phyloP scores from a whole-genome alignment of 1,284 basidiomycete species.

The Marasmius oreades region DNA sequence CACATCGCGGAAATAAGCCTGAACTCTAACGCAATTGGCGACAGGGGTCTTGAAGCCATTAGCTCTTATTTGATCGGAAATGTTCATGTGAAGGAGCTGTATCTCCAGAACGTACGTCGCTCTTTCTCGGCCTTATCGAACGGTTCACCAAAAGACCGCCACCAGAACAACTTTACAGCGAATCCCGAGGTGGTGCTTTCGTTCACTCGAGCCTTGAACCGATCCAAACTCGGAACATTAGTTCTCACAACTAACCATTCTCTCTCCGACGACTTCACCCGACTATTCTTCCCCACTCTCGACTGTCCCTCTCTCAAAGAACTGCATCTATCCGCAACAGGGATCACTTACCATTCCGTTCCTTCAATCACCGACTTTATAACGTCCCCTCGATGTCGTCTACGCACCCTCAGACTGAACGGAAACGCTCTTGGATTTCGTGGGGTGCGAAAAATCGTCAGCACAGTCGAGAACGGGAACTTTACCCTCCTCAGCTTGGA shows the following conservation, averaged over 20 bases:
- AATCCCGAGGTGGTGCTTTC: slow-evolving; percentile 28
- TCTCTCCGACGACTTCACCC: slow-evolving; percentile 47
- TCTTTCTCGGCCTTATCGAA: not conserved
- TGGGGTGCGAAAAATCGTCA: slow-evolving; percentile 42
- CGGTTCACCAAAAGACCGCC: slow-evolving; percentile 1
- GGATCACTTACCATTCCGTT: slow-evolving; percentile 43
- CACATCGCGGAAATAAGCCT: slow-evolving; percentile 53
- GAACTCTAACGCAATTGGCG: slow-evolving; percentile 52
- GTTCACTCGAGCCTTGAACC: slow-evolving; percentile 46
- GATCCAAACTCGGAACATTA: slow-evolving; percentile 42
- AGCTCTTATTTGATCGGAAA: slow-evolving; percentile 50
- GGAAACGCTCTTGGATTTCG: slow-evolving; percentile 50
- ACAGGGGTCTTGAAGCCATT: slow-evolving; percentile 51
- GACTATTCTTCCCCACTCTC: slow-evolving; percentile 47
- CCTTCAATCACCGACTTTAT: slow-evolving; percentile 47
- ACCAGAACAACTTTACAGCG: slow-evolving; percentile 44
- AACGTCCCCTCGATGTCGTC: slow-evolving; percentile 46
- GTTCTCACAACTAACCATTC: slow-evolving; percentile 39
- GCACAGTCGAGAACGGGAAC: slow-evolving; percentile 44
- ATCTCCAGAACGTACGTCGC: slow-evolving; percentile 52
- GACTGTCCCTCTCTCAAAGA: slow-evolving; percentile 45
- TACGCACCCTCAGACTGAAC: slow-evolving; percentile 51
- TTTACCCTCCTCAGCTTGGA: slow-evolving; percentile 49
- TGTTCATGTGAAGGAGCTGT: slow-evolving; percentile 40
- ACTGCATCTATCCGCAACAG: slow-evolving; percentile 51